These are phyloP conservation scores for Monilinia vaccinii-corymbosi DNA, from an alignment of 2,329 filamentous ascomycete species.

Conservation along the genomic window DNA sequence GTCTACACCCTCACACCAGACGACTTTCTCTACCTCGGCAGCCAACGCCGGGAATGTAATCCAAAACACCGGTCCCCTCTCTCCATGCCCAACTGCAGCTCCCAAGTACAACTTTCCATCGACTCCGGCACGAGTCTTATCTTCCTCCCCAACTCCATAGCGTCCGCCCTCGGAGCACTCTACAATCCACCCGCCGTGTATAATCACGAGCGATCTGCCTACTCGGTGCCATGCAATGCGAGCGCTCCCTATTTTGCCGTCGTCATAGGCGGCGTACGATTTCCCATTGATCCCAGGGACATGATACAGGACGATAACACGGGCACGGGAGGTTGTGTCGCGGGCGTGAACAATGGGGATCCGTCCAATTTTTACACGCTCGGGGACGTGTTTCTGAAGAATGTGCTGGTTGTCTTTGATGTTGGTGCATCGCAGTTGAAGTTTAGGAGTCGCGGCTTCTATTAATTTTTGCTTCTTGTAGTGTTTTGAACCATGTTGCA, in stretches of 20 bases:
- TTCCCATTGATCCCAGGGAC: constrained; percentile 13
- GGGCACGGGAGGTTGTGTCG: constrained; percentile 3
- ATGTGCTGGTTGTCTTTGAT: constrained; percentile 41
- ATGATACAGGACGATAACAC: constrained; percentile 13
- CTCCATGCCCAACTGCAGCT: background rate
- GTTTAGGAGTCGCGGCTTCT: constrained; percentile 21
- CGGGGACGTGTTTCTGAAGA: constrained; percentile 43
- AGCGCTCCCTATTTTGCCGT: constrained; percentile 12
- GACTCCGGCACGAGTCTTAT: constrained; percentile 15
- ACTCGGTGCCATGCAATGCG: constrained; percentile 13
- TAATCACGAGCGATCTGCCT: background rate
- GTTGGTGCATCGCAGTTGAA: constrained; percentile 39
- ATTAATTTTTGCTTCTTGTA: background rate
- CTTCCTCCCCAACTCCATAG: constrained; percentile 8
- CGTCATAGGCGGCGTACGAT: constrained; percentile 13
- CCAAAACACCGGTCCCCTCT: background rate
- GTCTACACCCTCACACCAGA: constrained; percentile 14
- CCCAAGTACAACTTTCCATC: constrained; percentile 1
- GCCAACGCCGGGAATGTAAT: background rate
- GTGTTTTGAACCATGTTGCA: background rate
- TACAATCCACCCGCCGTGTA: constrained; percentile 11
- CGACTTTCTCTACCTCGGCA: constrained; percentile 8
- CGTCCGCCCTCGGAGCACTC: constrained; percentile 8
- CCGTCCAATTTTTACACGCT: constrained; percentile 36
- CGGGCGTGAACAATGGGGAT: constrained; percentile 22